Conservation (phyloP, 2,329 filamentous ascomycete species). For the Sporothrix phasma region DNA sequence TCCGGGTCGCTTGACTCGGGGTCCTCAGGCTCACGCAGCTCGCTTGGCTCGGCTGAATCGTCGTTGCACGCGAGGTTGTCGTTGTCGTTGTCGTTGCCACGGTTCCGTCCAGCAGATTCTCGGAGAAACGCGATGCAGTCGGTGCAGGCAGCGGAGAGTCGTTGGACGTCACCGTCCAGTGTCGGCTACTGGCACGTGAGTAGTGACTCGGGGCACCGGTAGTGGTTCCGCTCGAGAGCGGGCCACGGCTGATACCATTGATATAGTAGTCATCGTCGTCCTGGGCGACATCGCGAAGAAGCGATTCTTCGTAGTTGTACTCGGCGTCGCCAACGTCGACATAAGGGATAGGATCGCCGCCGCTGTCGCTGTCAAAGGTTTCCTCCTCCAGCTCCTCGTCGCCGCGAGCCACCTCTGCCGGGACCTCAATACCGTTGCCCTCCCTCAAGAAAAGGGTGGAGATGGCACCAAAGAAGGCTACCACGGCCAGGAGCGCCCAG, state of each 20-base stretch:
- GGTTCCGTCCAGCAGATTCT: neutral
- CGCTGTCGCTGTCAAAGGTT: neutral
- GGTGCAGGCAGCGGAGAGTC: neutral
- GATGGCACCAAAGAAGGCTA: constrained; percentile 56
- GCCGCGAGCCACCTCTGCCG: constrained; percentile 21
- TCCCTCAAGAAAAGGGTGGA: constrained; percentile 67
- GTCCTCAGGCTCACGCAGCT: constrained; percentile 14
- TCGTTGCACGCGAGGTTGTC: neutral
- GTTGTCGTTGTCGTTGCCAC: neutral
- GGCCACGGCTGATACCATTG: constrained; percentile 3
- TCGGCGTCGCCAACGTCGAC: constrained; percentile 5
- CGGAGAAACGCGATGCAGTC: neutral
- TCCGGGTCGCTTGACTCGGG: constrained; percentile 10
- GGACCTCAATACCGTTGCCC: constrained; percentile 52
- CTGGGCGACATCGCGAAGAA: neutral
- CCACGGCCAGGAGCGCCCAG: constrained; percentile 64
- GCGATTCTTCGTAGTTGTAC: constrained; percentile 14
- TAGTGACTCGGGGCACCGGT: neutral
- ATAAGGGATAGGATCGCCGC: neutral
- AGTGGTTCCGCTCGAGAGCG: neutral
- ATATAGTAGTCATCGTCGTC: constrained; percentile 11
- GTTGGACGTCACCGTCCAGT: neutral
- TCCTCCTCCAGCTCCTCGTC: constrained; percentile 15
- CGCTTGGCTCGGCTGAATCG: neutral
- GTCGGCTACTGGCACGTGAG: neutral